Evolutionary conservation across 306 rosid species (phyloP).

Genomic region (Arachis hypogaea): DNA sequence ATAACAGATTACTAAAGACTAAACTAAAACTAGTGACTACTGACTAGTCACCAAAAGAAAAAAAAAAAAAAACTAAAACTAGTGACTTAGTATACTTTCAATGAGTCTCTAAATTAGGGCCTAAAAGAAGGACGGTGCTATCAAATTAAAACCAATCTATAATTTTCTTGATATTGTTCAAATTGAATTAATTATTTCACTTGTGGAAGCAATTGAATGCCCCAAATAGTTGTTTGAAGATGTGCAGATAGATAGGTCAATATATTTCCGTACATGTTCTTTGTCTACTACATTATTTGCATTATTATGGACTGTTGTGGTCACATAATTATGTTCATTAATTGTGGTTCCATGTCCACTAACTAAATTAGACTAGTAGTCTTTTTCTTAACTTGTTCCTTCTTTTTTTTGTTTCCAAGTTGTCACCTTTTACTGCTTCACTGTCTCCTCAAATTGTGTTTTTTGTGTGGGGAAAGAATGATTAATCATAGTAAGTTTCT

Average conservation of each 20-base stretch:
- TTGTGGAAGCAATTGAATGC: conserved; percentile 25
- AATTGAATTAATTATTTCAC: conserved; percentile 9
- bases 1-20: no score
- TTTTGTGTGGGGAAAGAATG: conserved; percentile 31
- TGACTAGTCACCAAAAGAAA: no score
- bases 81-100: no score
- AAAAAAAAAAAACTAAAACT: no score
- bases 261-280: conserved; percentile 10
- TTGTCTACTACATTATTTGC: conserved; percentile 28
- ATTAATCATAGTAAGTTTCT: conserved; percentile 35
- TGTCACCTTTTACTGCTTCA: conserved; percentile 47
- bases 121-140: no score
- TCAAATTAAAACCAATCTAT: no score
- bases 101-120: no score
- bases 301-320: conserved; percentile 9
- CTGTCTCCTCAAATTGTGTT: conserved; percentile 43
- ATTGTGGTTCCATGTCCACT: conserved; percentile 20
- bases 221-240: conserved; percentile 5
- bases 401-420: neutral
- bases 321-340: conserved; percentile 33
- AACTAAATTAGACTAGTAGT: conserved; percentile 1
- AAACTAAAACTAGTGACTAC: no score
- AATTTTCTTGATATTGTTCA: conserved; percentile 31
- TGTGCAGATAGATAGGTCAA: neutral
- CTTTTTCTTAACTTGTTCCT: conserved; percentile 36